phyloP scores from a whole-genome alignment of 306 rosid genomes.

The Acmispon strigosus region DNA sequence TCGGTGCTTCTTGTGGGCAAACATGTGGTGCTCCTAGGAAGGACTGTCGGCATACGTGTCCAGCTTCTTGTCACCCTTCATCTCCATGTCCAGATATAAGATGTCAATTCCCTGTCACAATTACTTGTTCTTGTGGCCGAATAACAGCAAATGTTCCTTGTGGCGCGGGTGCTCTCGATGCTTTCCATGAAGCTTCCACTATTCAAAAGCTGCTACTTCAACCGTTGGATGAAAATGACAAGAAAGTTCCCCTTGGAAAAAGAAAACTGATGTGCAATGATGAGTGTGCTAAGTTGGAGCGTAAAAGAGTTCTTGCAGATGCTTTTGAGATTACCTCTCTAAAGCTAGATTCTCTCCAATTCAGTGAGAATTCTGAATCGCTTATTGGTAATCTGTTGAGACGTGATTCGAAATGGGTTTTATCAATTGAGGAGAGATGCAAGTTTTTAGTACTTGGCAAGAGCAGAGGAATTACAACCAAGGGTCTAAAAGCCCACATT shows the following conservation, averaged over 20 bases:
- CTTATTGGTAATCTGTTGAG: constrained; percentile 48
- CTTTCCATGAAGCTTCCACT: constrained; percentile 49
- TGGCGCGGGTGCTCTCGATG: constrained; percentile 59
- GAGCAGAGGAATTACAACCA: constrained; percentile 43
- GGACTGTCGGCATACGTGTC: constrained; percentile 79
- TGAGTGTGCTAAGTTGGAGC: constrained; percentile 77
- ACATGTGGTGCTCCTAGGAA: constrained; percentile 89
- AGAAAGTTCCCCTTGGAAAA: constrained; percentile 58
- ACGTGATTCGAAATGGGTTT: constrained; percentile 83
- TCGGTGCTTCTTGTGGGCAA: constrained; percentile 74
- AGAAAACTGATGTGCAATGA: constrained; percentile 79
- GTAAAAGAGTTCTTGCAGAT: constrained; percentile 78
- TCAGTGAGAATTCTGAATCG: constrained; percentile 67
- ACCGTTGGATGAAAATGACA: constrained; percentile 56
- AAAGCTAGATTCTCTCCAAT: constrained; percentile 71
- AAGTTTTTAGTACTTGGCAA: constrained; percentile 73
- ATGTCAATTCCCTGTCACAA: constrained; percentile 60
- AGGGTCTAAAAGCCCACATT: constrained; percentile 62
- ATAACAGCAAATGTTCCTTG: constrained; percentile 69
- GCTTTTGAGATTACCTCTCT: constrained; percentile 71
- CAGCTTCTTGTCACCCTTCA: constrained; percentile 74
- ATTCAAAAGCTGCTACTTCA: constrained; percentile 62
- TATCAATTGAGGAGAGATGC: constrained; percentile 86
- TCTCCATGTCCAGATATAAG: constrained; percentile 62
- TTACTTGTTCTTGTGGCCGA: constrained; percentile 76